Base-by-base conservation (phyloP, 805 yeast genomes). In the Clavispora fructus region DNA sequence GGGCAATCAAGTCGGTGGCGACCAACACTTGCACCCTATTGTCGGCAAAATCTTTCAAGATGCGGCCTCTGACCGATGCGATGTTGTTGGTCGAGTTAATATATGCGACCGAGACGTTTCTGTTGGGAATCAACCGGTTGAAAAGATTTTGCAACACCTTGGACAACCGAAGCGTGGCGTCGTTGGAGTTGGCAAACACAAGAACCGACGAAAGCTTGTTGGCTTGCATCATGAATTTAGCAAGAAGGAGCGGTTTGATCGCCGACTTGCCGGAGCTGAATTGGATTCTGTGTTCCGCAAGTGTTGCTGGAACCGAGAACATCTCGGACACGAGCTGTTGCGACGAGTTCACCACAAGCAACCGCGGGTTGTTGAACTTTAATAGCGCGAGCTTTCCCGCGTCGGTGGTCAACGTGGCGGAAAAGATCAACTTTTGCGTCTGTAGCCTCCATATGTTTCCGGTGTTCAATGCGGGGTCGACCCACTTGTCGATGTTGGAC, bases 321-420 rank as follows among this genome's bases (percentile, higher is more conserved):
- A 84, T 67, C 55, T 82, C 85, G 47, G 69, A 71, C 16, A 71
- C 74, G 50, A 75, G 59, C 32, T 61, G 60, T 30, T 73, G 64
- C 39, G 75, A 67, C 43, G 79, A 78, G 49, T 90, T 87, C 39
- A 91, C 84, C 47, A 89, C 81, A 35, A 87, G 71, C 41, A 94
- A 64, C 57, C 83, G 75, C n/a, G 95, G 97, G 54, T 73, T 75
- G 47, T 71, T 70, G 51, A 94, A 78, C 43, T 83, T 79, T 48
- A 94, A 73, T 40, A 80, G 77, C 8, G 92, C 77, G 46, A 94
- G 69, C 59, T 87, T 88, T 27, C 94, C 96, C 0, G 97, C 87
- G 62, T 91, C 95, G 2, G 97, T 84, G 4, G 97, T 89, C 44
- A 94, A 75, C 0, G 99, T 94, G 7, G 99, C 99, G 42, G 95